Evolutionary conservation across 2,329 filamentous ascomycete species (phyloP), one percentile per base, ranked within the genome.

Genomic region (Penicillium sp.): DNA sequence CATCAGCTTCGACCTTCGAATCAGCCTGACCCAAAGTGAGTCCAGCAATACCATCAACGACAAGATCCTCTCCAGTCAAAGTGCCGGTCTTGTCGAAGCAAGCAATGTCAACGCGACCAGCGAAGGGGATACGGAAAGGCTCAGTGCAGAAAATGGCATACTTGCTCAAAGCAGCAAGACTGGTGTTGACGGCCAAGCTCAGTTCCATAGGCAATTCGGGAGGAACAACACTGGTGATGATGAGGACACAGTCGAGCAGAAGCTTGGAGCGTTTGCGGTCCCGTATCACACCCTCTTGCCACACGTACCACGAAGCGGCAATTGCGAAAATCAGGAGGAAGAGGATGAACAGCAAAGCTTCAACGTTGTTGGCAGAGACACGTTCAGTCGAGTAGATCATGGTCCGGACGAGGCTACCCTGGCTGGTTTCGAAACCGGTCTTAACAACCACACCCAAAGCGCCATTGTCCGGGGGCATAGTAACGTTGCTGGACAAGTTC

Each of bases 341-440:
- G 57, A 99, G 82, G 64, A 99, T 99, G 79, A 99, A 99, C 59
- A 96, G 82, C n/a, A 99, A 79, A 2, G 94, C 94, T 76, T 99
- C 94, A 43, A 88, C 87, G 70, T 99, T 97, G 78, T 97, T 97
- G 66, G 94, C 94, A n/a, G 93, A 97, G 24, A 99, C 93, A 63
- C 93, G 91, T 76, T 99, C 94, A 2, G 94, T 99, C 1, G 95
- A 97, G 79, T 96, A 99, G 69, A 99, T 99, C 94, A 99, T 99
- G 65, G 94, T 99, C 60, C 94, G 89, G 58, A 99, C 94, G 58
- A 99, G 84, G 75, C 92, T 97, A 61, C 94, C 94, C 77, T 99
- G 95, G 55, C 93, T 97, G 11, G 94, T 99, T 78, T 99, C 95
- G 69, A 99, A 99, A 13, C 94, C 94, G 52, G 94, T 99, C 83